Evolutionary conservation across 345 rosid species (phyloP).

Genomic region (Melaleuca alternifolia): DNA sequence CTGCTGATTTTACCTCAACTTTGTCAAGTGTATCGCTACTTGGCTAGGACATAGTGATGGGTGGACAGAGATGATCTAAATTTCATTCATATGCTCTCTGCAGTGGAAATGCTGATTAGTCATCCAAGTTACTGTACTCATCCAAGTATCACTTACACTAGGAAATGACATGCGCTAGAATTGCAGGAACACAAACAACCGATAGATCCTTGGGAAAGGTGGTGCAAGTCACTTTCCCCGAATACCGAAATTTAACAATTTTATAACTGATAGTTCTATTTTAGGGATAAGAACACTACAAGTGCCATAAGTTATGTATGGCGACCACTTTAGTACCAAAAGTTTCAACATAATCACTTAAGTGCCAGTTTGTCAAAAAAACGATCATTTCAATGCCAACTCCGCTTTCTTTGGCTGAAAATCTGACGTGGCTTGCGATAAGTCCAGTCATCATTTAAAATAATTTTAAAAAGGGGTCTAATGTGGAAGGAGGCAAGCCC

Average conservation of each 20-base stretch:
- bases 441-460: too few relatives aligned
- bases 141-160: not conserved
- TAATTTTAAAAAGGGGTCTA: too few relatives aligned
- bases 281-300: too few relatives aligned
- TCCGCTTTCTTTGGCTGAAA: too few relatives aligned
- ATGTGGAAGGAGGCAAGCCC: too few relatives aligned
- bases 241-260: not conserved
- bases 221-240: not conserved
- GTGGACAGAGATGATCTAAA: not conserved
- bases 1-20: not conserved
- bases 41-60: not conserved
- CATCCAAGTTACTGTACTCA: not conserved
- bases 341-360: too few relatives aligned
- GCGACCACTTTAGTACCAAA: too few relatives aligned
- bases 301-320: too few relatives aligned
- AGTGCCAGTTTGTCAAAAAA: too few relatives aligned
- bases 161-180: not conserved
- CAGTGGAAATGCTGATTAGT: not conserved
- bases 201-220: not conserved
- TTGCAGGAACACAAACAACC: not conserved
- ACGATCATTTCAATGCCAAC: too few relatives aligned
- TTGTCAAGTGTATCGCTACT: not conserved
- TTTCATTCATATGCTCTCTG: not conserved
- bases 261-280: not conserved
- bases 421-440: too few relatives aligned